Percentiles rank a stretch among this genome's conserved stretches.
phyloP scores from a whole-genome alignment of 2,329 filamentous ascomycete genomes.

The Apiospora malaysiana region DNA sequence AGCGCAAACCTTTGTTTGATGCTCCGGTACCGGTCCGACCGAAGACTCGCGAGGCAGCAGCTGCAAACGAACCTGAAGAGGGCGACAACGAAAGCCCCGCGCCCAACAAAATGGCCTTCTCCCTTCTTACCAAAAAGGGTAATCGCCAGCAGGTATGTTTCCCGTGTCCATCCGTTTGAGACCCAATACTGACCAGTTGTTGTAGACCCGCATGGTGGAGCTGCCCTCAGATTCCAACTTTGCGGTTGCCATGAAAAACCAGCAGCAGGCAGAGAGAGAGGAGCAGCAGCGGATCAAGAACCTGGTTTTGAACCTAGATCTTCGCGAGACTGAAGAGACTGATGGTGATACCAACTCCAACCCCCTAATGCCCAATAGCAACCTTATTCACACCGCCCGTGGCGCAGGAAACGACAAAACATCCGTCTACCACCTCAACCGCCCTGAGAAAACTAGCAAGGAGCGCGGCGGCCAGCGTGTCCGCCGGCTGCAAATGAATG shows the following conservation, averaged over 20 bases:
- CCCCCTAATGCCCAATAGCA: constrained; percentile 52
- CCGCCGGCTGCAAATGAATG: constrained; percentile 90
- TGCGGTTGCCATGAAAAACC: constrained; percentile 92
- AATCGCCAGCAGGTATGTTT: constrained; percentile 83
- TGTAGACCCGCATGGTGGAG: constrained; percentile 86
- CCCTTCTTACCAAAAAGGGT: constrained; percentile 91
- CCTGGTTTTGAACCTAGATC: constrained; percentile 93
- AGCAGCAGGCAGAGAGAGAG: constrained; percentile 92
- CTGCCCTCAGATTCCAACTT: constrained; percentile 91
- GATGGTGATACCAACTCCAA: constrained; percentile 69
- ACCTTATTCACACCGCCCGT: constrained; percentile 53
- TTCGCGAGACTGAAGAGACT: constrained; percentile 79
- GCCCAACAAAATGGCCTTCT: constrained; percentile 90
- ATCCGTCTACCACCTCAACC: constrained; percentile 57
- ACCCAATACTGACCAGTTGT: background rate
- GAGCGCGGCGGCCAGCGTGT: constrained; percentile 80
- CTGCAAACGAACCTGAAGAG: constrained; percentile 42
- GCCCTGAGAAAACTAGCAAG: constrained; percentile 60
- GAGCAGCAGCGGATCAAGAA: constrained; percentile 99
- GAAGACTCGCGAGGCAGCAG: constrained; percentile 65
- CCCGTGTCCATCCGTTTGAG: background rate
- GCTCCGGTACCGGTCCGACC: constrained; percentile 92
- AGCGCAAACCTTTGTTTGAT: constrained; percentile 92
- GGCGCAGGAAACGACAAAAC: constrained; percentile 57
- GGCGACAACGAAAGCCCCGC: constrained; percentile 41